These are phyloP conservation scores for Withania somnifera DNA, from an alignment of 305 asterid genomes.

Conservation along the genomic window DNA sequence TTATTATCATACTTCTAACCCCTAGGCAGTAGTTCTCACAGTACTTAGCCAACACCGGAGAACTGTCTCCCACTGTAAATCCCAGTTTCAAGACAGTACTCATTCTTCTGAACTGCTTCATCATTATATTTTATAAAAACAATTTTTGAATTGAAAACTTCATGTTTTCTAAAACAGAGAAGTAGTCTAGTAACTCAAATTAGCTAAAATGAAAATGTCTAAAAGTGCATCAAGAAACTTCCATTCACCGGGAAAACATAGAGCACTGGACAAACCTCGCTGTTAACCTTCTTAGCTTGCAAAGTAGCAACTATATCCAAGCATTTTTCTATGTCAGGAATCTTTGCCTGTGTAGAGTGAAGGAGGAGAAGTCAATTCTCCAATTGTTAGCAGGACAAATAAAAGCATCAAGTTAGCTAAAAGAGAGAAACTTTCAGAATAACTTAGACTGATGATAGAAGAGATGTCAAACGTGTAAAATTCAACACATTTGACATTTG, in stretches of 20 bases:
- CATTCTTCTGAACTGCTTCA: neutral
- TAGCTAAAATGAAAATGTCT: neutral
- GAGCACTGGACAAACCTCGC: conserved; percentile 66
- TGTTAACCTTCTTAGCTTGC: conserved; percentile 70
- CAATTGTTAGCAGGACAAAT: neutral
- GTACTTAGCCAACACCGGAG: neutral
- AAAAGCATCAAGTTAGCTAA: neutral
- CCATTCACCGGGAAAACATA: neutral
- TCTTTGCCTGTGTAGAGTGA: conserved; percentile 57
- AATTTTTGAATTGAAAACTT: neutral
- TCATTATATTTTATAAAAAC: neutral
- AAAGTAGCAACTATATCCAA: conserved; percentile 73
- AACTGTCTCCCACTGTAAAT: neutral
- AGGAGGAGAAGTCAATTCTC: neutral
- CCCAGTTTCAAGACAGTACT: neutral
- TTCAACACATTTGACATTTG: neutral
- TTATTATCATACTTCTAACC: neutral
- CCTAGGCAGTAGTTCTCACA: neutral
- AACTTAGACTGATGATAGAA: neutral
- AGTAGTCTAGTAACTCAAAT: neutral
- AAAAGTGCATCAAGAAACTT: neutral
- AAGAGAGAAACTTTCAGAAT: neutral
- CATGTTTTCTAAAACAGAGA: neutral
- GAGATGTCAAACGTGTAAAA: neutral
- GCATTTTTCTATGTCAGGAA: conserved; percentile 95